Evolutionary conservation across 1,284 basidiomycete genomes (phyloP), one percentile per base, ranked within the genome.

Genomic region (Pisolithus thermaeus): DNA sequence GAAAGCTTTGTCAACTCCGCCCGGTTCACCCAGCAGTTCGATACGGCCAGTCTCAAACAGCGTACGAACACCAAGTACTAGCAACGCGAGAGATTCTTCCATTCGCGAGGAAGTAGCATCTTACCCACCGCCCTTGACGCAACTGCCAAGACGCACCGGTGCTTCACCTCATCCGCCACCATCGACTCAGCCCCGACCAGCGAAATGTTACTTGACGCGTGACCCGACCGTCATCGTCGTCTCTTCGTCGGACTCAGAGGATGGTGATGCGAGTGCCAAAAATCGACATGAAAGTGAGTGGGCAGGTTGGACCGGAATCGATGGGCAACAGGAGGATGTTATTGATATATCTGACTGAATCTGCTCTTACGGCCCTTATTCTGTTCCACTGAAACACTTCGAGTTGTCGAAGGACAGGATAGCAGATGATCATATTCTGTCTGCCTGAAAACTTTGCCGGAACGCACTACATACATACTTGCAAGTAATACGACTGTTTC

Each of bases 351-450:
- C 67, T n/a, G 67, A 68, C 35, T 28, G 43, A 48, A 16, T 14
- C 22, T 1, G 14, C n/a, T 18, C 20, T 3, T 32, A 35, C 12
- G 32, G 12, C 4, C 67, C 84, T 2, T 88, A 87, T 69, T 5
- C 12, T 12, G 32, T 35, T 35, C 12, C 12, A 1, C 32, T 5
- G 11, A 4, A 35, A 12, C 32, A 4, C 32, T 35, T 35, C 32
- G 12, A 4, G 32, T 14, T 35, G 11, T 35, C 12, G 6, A 35
- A 35, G 32, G 25, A 12, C 32, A 12, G 12, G 14, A 14, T 35
- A 12, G 3, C 32, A 12, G 32, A 35, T 1, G 14, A 14, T 35
- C 32, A 35, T 6, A 35, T 5, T 4, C 3, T 14, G 32, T 14
- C 32, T 35, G 32, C 12, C 12, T 4, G 4, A 14, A 35, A 30